Base-by-base conservation (phyloP, 1,139 yeast genomes). In the Torulaspora pretoriensis region DNA sequence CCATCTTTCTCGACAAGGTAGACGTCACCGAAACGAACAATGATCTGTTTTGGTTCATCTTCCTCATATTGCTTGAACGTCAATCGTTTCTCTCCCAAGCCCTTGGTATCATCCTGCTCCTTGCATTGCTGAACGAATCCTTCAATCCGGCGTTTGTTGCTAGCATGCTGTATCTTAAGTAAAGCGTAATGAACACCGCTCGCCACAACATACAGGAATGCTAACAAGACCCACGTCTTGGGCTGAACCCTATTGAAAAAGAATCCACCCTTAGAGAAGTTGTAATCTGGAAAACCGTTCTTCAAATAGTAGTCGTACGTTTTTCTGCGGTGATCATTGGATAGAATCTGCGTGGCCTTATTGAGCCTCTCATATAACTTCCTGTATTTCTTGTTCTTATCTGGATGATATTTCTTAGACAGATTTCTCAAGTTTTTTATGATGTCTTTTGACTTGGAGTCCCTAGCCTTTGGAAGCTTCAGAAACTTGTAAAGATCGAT, bases 281-380 rank as follows among this genome's bases (percentile, higher is more conserved):
- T 80, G 78, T 86, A 87, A 48, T 74, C 74, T 4, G 98, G 99
- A 67, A 92, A 92, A 3, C 98, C 99, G 54, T 81, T 78, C 31
- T 76, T 72, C 46, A 85, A 70, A 67, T 87, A 92, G 65, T 81
- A 90, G 64, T 92, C 97, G 63, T 92, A 92, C 13, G 92, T 73
- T 52, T 81, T 83, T 49, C 83, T 78, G 47, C 77, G 74, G 8
- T 78, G 72, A 40, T 77, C 68, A 61, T 85, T 75, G 50, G 89
- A 71, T 48, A 90, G 73, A 45, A 89, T 81, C 57, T 83, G 78
- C 38, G 88, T 83, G 14, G 87, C 88, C 25, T 80, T 67, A 19
- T 92, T 84, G 40, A 90, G 73, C 32, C 92, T 69, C 53, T 89
- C 85, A 63, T 83, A 90, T 40, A 71, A 56, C 51, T 68, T 67